phyloP scores from a whole-genome alignment of 164 flowering plant species.

The Amborella trichopoda region DNA sequence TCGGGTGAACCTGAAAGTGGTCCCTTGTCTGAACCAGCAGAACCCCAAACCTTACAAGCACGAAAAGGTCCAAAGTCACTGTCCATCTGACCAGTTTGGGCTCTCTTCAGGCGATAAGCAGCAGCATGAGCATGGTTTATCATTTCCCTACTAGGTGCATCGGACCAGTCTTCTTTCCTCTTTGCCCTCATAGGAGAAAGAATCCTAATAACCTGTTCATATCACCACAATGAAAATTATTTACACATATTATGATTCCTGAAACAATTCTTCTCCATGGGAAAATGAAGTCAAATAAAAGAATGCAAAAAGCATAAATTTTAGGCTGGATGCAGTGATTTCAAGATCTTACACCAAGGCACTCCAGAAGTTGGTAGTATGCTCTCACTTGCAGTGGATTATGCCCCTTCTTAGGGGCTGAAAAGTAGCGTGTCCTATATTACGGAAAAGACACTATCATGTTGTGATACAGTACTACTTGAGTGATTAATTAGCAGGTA shows the following conservation, averaged over 20 bases:
- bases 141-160: conserved; percentile 59
- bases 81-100: conserved; percentile 24
- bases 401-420: conserved; percentile 80
- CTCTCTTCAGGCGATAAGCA: conserved; percentile 53
- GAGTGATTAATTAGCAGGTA: no score
- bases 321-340: no score
- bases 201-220: conserved; percentile 63
- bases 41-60: conserved; percentile 83
- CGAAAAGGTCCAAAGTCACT: conserved; percentile 62
- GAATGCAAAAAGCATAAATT: background rate
- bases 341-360: conserved; percentile 90
- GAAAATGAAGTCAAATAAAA: background rate
- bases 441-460: conserved; percentile 1
- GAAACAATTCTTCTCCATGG: conserved; percentile 1
- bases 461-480: no score
- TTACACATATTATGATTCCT: background rate
- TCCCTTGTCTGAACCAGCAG: conserved; percentile 21
- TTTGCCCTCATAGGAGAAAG: conserved; percentile 86
- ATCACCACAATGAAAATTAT: background rate
- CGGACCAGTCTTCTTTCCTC: conserved; percentile 73
- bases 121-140: conserved; percentile 64
- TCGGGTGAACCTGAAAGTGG: conserved; percentile 73
- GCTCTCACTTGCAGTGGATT: conserved; percentile 97
- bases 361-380: conserved; percentile 83
- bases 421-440: conserved; percentile 82